phyloP scores from a whole-genome alignment of 2,329 filamentous ascomycete species.

The Talaromyces atroroseus region DNA sequence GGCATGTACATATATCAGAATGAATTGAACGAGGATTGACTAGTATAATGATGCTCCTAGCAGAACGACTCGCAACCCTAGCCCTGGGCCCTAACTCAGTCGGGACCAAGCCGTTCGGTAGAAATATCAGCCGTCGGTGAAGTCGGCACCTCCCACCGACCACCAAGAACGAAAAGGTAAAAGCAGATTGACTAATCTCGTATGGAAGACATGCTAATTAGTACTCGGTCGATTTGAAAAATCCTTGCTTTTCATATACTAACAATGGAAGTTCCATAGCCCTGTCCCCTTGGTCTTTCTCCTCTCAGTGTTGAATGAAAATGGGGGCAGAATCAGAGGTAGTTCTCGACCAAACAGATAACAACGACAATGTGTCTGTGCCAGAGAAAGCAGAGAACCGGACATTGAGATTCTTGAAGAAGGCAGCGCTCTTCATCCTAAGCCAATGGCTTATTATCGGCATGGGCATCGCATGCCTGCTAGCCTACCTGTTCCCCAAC shows the following conservation, averaged over 20 bases:
- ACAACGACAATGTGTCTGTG: background rate
- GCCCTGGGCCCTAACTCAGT: background rate
- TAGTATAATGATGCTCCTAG: background rate
- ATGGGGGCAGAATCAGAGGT: background rate
- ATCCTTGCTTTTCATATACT: background rate
- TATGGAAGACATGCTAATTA: background rate
- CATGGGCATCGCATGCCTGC: constrained; percentile 50
- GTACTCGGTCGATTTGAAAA: background rate
- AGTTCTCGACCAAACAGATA: background rate
- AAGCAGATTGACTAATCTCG: background rate
- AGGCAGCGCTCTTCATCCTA: constrained; percentile 25
- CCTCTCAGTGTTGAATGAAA: background rate
- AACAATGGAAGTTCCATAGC: background rate
- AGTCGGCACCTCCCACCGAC: background rate
- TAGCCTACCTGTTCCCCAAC: constrained; percentile 52
- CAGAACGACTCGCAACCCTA: background rate
- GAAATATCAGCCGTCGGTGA: constrained; percentile 1
- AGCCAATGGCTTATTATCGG: constrained; percentile 63
- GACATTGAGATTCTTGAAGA: constrained; percentile 15
- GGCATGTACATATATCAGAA: background rate
- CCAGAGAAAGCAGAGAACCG: background rate
- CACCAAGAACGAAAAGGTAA: background rate
- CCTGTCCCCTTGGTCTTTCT: background rate
- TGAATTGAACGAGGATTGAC: background rate
- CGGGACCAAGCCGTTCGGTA: background rate